Evolutionary conservation across 108 stramenopile genomes (phyloP), one percentile per base, ranked within the genome.

Genomic region (Fistulifera pelliculosa): DNA sequence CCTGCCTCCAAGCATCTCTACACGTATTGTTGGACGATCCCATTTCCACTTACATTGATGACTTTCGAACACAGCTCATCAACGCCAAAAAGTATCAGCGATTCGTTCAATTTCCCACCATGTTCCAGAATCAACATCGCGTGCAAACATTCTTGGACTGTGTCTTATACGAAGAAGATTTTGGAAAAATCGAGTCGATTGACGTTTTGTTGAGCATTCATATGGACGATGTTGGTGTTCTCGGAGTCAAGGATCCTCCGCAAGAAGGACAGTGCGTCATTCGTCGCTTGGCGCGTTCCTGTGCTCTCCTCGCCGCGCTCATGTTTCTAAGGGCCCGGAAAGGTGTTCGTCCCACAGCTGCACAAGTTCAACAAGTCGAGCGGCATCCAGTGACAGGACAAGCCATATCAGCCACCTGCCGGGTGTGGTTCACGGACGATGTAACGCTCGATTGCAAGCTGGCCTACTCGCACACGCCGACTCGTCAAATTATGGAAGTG

Each of bases 1-100:
- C 25, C 52, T n/a, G 75, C 85, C n/a, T 12, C 52, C 59, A 62
- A 39, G 56, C 62, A 2, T 51, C 60, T 21, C 71, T 79, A 39
- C 85, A 87, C 55, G 85, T 87, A 1, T 35, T 87, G 17, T 44
- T 77, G 19, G 75, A 82, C 52, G 81, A 87, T 49, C 81, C 85
- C 1, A 73, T 80, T n/a, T 77, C 81, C 2, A 63, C 56, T 3
- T 64, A 56, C 15, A 41, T 74, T 13, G 40, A 43, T 13, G 66
- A 66, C 14, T 81, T 80, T 47, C 49, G 56, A 19, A 60, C 68
- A 26, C 71, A 80, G 59, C 58, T 82, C 14, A 15, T 57, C 7
- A 23, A 53, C 16, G 85, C 85, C 11, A 64, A 71, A 11, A 24
- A 67, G 49, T 52, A 69, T 24, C 64, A 68, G 15, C 73, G 71